These are phyloP conservation scores for Sordariomycetes sp. DNA, from an alignment of 2,329 filamentous ascomycete genomes.

Conservation along the genomic window DNA sequence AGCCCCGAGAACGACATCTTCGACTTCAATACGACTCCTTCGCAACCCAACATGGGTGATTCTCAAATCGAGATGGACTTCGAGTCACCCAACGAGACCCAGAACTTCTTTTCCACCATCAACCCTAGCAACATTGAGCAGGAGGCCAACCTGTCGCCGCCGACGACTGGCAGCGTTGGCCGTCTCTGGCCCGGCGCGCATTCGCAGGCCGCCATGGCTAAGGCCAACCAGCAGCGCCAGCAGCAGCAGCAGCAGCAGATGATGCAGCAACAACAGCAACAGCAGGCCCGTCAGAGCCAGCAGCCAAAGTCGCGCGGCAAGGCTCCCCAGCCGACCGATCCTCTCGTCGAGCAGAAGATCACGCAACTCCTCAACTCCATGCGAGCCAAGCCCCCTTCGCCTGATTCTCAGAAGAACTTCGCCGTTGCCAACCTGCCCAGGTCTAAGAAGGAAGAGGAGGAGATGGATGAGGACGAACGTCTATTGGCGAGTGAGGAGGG, in stretches of 20 bases:
- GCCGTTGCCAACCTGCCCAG: slow-evolving; percentile 61
- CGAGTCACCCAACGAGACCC: slow-evolving; percentile 36
- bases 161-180: slow-evolving; percentile 49
- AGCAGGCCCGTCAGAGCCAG: slow-evolving; percentile 37
- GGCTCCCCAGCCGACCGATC: slow-evolving; percentile 48
- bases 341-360: slow-evolving; percentile 84
- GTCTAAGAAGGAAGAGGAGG: slow-evolving; percentile 87
- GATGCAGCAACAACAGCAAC: slow-evolving; percentile 31
- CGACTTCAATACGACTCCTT: slow-evolving; percentile 63
- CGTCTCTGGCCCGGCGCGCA: slow-evolving; percentile 91
- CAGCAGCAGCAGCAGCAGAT: slow-evolving; percentile 33
- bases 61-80: slow-evolving; percentile 58
- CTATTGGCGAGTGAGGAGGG: slow-evolving; percentile 93
- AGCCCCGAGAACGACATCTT: slow-evolving; percentile 57
- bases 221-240: slow-evolving; percentile 50
- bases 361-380: slow-evolving; percentile 88
- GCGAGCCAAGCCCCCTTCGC: slow-evolving; percentile 59
- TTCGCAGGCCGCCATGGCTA: slow-evolving; percentile 73
- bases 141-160: slow-evolving; percentile 34
- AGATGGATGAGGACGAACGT: slow-evolving; percentile 97
- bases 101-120: slow-evolving; percentile 58
- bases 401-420: slow-evolving; percentile 32
- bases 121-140: slow-evolving; percentile 70
- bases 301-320: slow-evolving; percentile 41
- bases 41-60: slow-evolving; percentile 47